A percentile compares a stretch with the other conserved stretches of the same genome.
Conservation (phyloP, 306 rosid genomes). For the Acmispon strigosus region DNA sequence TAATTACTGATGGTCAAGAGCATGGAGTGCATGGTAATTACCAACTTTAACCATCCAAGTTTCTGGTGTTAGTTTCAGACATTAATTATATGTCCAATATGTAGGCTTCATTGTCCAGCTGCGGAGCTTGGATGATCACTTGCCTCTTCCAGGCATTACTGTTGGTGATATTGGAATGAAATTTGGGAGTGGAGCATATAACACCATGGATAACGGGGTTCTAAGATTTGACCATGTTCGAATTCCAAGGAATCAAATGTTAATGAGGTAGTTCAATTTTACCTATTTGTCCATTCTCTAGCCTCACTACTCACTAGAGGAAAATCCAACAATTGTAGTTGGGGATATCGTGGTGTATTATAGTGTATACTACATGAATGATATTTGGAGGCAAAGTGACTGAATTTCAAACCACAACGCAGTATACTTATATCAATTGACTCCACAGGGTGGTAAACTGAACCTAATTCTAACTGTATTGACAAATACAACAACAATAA, state of each 20-base stretch:
- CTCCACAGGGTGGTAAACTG: neutral
- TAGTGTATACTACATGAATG: neutral
- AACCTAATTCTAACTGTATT: neutral
- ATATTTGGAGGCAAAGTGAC: neutral
- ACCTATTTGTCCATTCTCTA: neutral
- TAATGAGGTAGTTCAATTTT: slow-evolving; percentile 66
- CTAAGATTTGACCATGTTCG: slow-evolving; percentile 70
- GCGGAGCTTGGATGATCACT: slow-evolving; percentile 91
- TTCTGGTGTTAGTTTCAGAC: slow-evolving; percentile 1
- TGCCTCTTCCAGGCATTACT: slow-evolving; percentile 80
- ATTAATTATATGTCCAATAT: slow-evolving; percentile 11
- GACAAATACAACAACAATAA: neutral
- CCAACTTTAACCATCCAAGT: neutral
- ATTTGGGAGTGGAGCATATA: slow-evolving; percentile 89
- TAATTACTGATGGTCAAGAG: slow-evolving; percentile 63
- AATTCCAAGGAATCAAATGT: slow-evolving; percentile 90
- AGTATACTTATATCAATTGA: neutral
- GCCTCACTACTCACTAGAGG: neutral
- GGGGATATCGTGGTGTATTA: neutral
- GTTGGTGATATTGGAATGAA: slow-evolving; percentile 92
- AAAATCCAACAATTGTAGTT: neutral
- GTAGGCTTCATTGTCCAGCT: slow-evolving; percentile 93
- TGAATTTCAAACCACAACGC: neutral
- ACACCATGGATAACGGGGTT: slow-evolving; percentile 93
- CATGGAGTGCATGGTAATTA: slow-evolving; percentile 79